phyloP scores from a whole-genome alignment of 208 protist genomes.

The Leishmania gerbilli region DNA sequence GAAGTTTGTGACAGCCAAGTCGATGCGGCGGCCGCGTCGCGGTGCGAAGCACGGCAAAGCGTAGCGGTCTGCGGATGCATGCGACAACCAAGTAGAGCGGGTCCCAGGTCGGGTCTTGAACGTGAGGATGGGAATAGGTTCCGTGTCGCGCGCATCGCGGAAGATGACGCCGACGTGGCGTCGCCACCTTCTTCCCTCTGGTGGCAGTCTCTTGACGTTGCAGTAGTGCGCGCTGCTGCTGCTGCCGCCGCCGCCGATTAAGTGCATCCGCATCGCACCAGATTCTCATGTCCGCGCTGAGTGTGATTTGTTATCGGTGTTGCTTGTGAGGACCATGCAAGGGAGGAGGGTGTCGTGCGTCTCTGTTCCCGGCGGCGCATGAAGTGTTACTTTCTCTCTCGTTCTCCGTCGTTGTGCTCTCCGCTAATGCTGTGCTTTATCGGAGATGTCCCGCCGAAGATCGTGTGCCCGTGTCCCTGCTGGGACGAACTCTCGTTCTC shows the following conservation, averaged over 20 bases:
- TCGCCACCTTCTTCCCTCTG: background rate
- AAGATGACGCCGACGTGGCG: background rate
- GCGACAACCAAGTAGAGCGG: background rate
- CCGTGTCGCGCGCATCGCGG: background rate
- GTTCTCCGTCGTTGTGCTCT: background rate
- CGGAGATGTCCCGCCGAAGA: too few relatives aligned
- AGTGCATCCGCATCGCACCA: background rate
- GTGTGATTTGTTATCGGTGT: background rate
- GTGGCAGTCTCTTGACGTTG: background rate
- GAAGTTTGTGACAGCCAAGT: slow-evolving; percentile 32
- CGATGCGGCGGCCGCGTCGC: slow-evolving; percentile 11
- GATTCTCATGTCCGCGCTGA: background rate
- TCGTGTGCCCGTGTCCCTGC: background rate
- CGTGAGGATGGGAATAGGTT: background rate
- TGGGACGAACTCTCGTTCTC: background rate
- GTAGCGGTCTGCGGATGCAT: background rate
- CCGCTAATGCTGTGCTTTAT: background rate
- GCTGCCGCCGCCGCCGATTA: too few relatives aligned
- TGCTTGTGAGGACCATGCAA: background rate
- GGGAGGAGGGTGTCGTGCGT: background rate
- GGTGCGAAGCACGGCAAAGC: background rate
- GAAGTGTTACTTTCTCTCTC: background rate
- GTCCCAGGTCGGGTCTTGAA: background rate
- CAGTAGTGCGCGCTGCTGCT: background rate
- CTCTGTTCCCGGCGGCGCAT: background rate